Percentiles rank a stretch among this genome's conserved stretches.
phyloP scores from a whole-genome alignment of 495 filamentous ascomycete species.

The Penicillium parvum region DNA sequence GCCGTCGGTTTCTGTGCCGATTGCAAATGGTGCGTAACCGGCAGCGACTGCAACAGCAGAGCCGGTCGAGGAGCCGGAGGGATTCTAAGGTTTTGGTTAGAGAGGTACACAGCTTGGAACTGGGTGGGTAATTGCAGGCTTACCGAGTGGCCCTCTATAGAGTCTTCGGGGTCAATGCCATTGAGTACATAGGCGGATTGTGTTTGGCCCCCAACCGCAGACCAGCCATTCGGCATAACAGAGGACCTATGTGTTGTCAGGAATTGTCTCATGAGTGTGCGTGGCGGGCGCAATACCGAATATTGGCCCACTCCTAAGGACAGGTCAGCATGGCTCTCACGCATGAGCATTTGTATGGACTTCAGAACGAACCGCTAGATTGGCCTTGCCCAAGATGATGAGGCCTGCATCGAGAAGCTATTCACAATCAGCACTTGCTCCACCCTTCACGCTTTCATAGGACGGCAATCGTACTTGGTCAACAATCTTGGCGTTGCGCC shows the following conservation, averaged over 20 bases:
- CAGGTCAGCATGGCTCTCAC: neutral
- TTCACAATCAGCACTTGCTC: neutral
- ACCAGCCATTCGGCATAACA: conserved; percentile 37
- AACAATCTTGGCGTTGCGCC: conserved; percentile 25
- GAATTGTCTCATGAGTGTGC: neutral
- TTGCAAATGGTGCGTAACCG: conserved; percentile 38
- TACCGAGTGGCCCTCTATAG: conserved; percentile 30
- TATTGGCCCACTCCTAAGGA: conserved; percentile 11
- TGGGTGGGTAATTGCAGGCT: neutral
- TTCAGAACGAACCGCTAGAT: conserved; percentile 32
- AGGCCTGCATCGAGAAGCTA: conserved; percentile 38
- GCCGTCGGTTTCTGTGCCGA: conserved; percentile 47
- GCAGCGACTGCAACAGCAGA: conserved; percentile 44
- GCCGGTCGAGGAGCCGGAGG: conserved; percentile 46
- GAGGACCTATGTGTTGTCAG: conserved; percentile 29
- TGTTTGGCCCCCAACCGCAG: conserved; percentile 39
- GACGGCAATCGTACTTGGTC: conserved; percentile 7
- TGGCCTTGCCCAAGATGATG: conserved; percentile 47
- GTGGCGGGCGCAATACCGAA: neutral
- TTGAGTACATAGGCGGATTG: conserved; percentile 41
- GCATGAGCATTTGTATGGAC: neutral
- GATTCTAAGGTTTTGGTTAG: conserved; percentile 19
- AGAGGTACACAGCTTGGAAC: neutral
- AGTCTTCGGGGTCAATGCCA: conserved; percentile 19
- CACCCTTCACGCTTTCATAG: neutral